phyloP scores from a whole-genome alignment of 768 basidiomycete species.

The Megacollybia marginata region DNA sequence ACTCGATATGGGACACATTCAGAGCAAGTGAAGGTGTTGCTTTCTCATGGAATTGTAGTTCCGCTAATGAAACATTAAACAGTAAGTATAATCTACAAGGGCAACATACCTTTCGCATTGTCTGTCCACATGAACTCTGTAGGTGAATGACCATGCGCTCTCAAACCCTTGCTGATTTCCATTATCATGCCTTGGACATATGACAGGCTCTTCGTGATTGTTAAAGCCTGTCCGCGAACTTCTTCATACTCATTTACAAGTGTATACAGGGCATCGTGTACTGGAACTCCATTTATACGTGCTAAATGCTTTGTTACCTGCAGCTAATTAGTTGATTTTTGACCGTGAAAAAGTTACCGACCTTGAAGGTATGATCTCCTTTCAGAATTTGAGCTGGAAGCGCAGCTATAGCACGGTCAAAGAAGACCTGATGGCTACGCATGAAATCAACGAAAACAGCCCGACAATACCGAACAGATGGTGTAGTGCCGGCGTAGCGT shows the following conservation, averaged over 20 bases:
- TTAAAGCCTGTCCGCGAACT: slow-evolving; percentile 5
- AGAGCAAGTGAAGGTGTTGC: slow-evolving; percentile 2
- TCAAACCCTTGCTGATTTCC: slow-evolving; percentile 4
- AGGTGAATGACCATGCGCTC: slow-evolving; percentile 5
- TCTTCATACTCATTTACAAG: slow-evolving; percentile 9
- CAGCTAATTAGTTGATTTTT: too few relatives aligned
- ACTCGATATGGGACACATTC: slow-evolving; percentile 8
- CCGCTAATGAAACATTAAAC: too few relatives aligned
- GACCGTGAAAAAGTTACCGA: background rate
- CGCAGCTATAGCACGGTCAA: slow-evolving; percentile 9
- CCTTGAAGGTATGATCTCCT: slow-evolving; percentile 13
- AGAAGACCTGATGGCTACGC: slow-evolving; percentile 5
- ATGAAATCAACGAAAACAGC: slow-evolving; percentile 9
- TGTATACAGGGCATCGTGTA: slow-evolving; percentile 6
- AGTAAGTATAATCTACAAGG: background rate
- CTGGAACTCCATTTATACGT: slow-evolving; percentile 8
- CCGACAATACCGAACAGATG: slow-evolving; percentile 7
- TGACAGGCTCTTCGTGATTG: slow-evolving; percentile 7
- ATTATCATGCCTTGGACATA: slow-evolving; percentile 4
- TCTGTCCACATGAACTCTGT: slow-evolving; percentile 7
- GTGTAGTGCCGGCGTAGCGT: slow-evolving; percentile 8
- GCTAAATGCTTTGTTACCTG: slow-evolving; percentile 9
- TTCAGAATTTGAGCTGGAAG: slow-evolving; percentile 6
- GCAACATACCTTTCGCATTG: slow-evolving; percentile 6
- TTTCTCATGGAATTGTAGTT: slow-evolving; percentile 8